These are phyloP conservation scores for Linum trigynum DNA, from an alignment of 345 rosid genomes.

Conservation along the genomic window DNA sequence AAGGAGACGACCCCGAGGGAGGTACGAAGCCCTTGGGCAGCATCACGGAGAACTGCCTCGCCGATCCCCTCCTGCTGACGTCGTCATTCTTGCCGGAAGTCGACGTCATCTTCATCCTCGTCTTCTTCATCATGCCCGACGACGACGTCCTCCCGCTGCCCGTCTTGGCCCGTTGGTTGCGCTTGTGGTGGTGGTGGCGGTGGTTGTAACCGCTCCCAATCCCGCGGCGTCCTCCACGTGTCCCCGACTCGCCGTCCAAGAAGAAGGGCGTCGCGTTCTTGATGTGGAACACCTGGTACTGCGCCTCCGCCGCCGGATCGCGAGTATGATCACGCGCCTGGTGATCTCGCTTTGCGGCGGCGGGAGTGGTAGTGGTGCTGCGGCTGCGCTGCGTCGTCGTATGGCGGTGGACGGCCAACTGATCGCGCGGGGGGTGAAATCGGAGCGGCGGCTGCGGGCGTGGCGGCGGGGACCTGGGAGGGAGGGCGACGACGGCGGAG, in stretches of 20 bases:
- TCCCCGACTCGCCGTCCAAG: slow-evolving; percentile 7
- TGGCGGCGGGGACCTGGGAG: slow-evolving; percentile 16
- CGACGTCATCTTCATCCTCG: not conserved
- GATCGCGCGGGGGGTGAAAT: not conserved
- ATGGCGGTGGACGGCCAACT: not conserved
- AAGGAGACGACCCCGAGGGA: slow-evolving; percentile 54
- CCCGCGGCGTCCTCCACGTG: not conserved
- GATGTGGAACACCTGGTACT: slow-evolving; percentile 10
- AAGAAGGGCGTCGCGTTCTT: slow-evolving; percentile 30
- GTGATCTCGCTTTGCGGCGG: not conserved
- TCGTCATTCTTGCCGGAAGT: slow-evolving; percentile 2
- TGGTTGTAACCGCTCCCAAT: not conserved
- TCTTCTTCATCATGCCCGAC: slow-evolving; percentile 7
- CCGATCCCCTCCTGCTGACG: slow-evolving; percentile 8
- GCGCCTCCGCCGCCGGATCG: not conserved
- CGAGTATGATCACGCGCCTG: not conserved
- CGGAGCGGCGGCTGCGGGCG: slow-evolving; percentile 5
- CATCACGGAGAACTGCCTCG: slow-evolving; percentile 41
- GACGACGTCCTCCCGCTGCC: too few relatives aligned
- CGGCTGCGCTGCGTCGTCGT: not conserved
- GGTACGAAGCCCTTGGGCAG: slow-evolving; percentile 56
- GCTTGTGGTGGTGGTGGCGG: not conserved
- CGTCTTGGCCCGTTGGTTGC: slow-evolving; percentile 4
- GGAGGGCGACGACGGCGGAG: slow-evolving; percentile 5
- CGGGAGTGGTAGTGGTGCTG: not conserved